Evolutionary conservation across 2,329 filamentous ascomycete species (phyloP), one percentile per base, ranked within the genome.

Genomic region (Pseudogymnoascus sp.): DNA sequence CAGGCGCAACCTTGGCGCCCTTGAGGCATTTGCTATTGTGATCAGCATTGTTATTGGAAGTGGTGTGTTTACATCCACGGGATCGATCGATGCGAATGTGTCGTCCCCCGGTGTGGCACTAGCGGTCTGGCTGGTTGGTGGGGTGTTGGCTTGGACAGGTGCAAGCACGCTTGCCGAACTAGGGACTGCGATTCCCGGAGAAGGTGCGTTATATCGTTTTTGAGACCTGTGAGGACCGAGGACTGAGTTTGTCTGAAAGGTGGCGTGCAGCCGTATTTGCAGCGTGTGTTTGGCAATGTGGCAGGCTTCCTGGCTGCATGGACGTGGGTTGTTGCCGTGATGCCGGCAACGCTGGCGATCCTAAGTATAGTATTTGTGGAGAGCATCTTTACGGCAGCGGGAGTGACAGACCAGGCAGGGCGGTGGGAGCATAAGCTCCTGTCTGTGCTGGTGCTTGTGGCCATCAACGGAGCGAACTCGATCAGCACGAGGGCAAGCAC

Each of bases 251-350:
- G 18, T 25, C 16, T 23, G 43, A 3, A 16, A 77, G 83, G 85
- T 3, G 85, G 85, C 14, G 80, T 87, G 56, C 85, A 88, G 68
- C 83, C 84, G 12, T 88, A 85, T 67, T 77, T 88, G 5, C 78
- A 80, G 67, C 80, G 84, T 70, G 81, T 87, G 36, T 88, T 80
- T 65, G 85, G 85, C 31, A 83, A 87, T 60, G 74, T 83, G 1
- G 80, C 81, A 59, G 85, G 84, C n/a, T 88, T 87, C 68, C 71
- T 87, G 4, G 83, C 84, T 5, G 84, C 84, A 0, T 88, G 85
- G 85, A 84, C 84, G 0, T 88, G 85, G 82, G 81, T 88, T 62
- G 79, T 87, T 5, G 83, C 82, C 18, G 81, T 87, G 23, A 88
- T 87, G 79, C 85, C 85, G 0, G 84, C 84, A 0, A 86, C 85